Percentiles rank a stretch among this genome's conserved stretches.
Evolutionary conservation across 2,329 filamentous ascomycete species (phyloP).

Genomic region (Microdochium bolleyi): DNA sequence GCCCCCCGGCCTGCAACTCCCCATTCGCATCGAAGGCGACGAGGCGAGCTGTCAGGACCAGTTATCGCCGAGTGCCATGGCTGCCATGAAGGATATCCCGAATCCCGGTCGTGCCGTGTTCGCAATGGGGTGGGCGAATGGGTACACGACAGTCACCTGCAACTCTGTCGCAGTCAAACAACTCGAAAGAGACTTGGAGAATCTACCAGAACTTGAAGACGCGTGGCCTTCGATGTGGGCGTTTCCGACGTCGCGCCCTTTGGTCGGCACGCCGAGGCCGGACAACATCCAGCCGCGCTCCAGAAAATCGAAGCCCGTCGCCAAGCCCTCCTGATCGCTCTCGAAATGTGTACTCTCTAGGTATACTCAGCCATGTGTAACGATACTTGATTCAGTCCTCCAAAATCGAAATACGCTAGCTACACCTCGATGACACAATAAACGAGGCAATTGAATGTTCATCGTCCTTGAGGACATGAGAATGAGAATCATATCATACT

Average conservation of each 20-base stretch:
- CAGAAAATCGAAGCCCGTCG: slow-evolving; percentile 15
- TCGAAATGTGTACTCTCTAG: too few relatives aligned
- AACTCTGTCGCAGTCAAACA: slow-evolving; percentile 61
- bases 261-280: slow-evolving; percentile 17
- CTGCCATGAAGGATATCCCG: slow-evolving; percentile 13
- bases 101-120: slow-evolving; percentile 59
- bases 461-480: too few relatives aligned
- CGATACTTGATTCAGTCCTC: too few relatives aligned
- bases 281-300: slow-evolving; percentile 23
- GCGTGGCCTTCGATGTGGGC: slow-evolving; percentile 23
- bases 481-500: too few relatives aligned
- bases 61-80: slow-evolving; percentile 20
- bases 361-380: too few relatives aligned
- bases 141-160: slow-evolving; percentile 60
- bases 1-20: slow-evolving; percentile 35
- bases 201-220: slow-evolving; percentile 8
- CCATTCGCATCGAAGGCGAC: slow-evolving; percentile 45
- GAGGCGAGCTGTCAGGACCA: slow-evolving; percentile 16
- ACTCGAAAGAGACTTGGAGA: slow-evolving; percentile 40
- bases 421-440: too few relatives aligned
- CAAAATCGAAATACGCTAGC: too few relatives aligned
- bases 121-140: slow-evolving; percentile 59
- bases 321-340: too few relatives aligned
- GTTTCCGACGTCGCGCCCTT: slow-evolving; percentile 18
- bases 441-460: too few relatives aligned